Evolutionary conservation across 805 yeast species (phyloP).

Genomic region (Huiozyma naganishii): DNA sequence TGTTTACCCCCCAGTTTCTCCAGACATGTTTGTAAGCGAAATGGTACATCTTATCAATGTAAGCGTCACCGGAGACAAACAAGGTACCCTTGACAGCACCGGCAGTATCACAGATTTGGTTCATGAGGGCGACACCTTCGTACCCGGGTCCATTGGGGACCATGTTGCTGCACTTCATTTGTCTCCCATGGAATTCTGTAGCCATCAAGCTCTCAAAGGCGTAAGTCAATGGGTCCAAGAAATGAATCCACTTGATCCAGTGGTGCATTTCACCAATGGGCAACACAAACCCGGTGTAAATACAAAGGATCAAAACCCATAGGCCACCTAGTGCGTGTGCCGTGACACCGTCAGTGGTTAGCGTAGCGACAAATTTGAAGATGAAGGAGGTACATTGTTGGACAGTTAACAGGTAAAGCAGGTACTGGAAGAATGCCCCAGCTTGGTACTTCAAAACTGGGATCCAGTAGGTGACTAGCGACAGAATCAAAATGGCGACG

Average conservation of each 20-base stretch:
- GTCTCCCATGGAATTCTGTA: conserved; percentile 45
- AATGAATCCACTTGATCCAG: conserved; percentile 52
- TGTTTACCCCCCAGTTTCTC: conserved; percentile 51
- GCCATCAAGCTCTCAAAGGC: conserved; percentile 45
- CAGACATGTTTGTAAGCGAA: conserved; percentile 40
- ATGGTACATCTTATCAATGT: conserved; percentile 30
- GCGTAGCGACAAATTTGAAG: conserved; percentile 43
- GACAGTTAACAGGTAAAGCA: conserved; percentile 36
- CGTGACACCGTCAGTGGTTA: conserved; percentile 42
- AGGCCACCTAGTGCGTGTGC: conserved; percentile 48
- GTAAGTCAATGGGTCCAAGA: conserved; percentile 38
- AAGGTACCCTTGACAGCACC: conserved; percentile 39
- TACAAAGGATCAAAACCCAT: conserved; percentile 45
- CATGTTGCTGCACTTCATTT: conserved; percentile 38
- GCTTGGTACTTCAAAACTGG: conserved; percentile 40
- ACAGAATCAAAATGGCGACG: conserved; percentile 37
- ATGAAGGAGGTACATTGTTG: conserved; percentile 44
- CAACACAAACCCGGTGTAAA: conserved; percentile 45
- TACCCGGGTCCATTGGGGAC: conserved; percentile 52
- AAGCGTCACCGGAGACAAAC: conserved; percentile 43
- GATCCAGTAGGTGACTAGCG: conserved; percentile 42
- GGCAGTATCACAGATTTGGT: conserved; percentile 41
- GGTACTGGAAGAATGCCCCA: conserved; percentile 43
- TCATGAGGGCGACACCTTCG: conserved; percentile 28
- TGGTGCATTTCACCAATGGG: conserved; percentile 40